These are phyloP conservation scores for Spergularia bocconei DNA, from an alignment of 148 eudicot genomes.

Conservation along the genomic window DNA sequence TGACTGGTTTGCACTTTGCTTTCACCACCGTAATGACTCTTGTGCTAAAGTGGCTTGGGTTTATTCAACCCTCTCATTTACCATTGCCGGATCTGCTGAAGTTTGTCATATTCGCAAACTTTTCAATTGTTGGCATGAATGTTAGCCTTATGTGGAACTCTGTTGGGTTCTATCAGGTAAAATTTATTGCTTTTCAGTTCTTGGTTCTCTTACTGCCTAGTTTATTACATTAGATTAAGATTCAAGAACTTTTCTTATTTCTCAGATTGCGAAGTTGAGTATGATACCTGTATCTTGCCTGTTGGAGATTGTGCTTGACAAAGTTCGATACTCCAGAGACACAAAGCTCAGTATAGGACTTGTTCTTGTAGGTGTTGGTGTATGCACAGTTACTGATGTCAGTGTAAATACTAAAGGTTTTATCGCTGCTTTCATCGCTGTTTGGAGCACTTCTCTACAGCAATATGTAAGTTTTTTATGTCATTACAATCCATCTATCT, in stretches of 20 bases:
- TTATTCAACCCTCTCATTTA: slow-evolving; percentile 85
- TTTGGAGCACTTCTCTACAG: slow-evolving; percentile 87
- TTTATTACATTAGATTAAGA: not conserved
- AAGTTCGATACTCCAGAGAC: slow-evolving; percentile 84
- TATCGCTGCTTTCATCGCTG: slow-evolving; percentile 80
- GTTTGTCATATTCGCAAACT: slow-evolving; percentile 86
- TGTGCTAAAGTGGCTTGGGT: slow-evolving; percentile 82
- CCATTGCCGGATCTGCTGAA: slow-evolving; percentile 72
- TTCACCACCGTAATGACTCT: slow-evolving; percentile 83
- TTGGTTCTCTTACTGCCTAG: not conserved
- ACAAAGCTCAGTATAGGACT: slow-evolving; percentile 85
- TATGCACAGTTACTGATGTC: slow-evolving; percentile 93
- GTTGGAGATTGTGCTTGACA: slow-evolving; percentile 79
- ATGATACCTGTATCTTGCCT: slow-evolving; percentile 95
- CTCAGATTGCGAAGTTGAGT: slow-evolving; percentile 87
- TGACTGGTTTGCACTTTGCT: slow-evolving; percentile 88
- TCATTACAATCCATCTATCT: not conserved
- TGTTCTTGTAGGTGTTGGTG: slow-evolving; percentile 86
- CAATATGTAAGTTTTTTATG: slow-evolving; percentile 70
- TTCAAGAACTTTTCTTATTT: not conserved
- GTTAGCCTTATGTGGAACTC: slow-evolving; percentile 97
- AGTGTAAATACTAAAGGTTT: slow-evolving; percentile 88
- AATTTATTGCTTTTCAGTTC: not conserved
- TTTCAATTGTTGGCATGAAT: slow-evolving; percentile 95
- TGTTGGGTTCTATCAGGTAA: slow-evolving; percentile 97